These are phyloP conservation scores for Stachybotrys elegans DNA, from an alignment of 2,329 filamentous ascomycete species.

Conservation along the genomic window DNA sequence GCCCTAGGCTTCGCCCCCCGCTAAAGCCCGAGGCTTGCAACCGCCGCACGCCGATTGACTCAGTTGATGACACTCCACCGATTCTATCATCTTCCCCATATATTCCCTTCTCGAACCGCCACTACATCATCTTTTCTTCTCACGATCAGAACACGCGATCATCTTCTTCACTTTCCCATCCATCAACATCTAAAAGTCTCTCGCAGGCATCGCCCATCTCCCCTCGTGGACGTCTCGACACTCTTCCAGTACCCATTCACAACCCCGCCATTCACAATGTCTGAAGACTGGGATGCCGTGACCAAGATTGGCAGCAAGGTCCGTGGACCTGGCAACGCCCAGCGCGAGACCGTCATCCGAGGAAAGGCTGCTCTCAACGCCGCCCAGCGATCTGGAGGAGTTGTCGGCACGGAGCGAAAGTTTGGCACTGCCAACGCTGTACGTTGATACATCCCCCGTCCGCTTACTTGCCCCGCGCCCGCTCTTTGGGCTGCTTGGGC, in stretches of 20 bases:
- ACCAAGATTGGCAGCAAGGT: constrained; percentile 93
- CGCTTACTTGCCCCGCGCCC: constrained; percentile 7
- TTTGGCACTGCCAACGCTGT: constrained; percentile 64
- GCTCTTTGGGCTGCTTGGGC: background rate
- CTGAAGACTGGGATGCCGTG: constrained; percentile 73
- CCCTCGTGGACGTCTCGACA: background rate
- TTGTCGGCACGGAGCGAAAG: constrained; percentile 92
- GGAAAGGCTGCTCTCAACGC: constrained; percentile 83
- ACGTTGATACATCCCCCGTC: too few species aligned
- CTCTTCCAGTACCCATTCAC: constrained; percentile 3
- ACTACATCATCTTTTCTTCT: constrained; percentile 14
- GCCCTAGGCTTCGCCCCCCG: constrained; percentile 12
- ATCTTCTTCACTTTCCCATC: constrained; percentile 1
- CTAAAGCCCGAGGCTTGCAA: constrained; percentile 15
- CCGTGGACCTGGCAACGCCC: constrained; percentile 58
- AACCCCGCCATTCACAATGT: constrained; percentile 50
- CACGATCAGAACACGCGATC: constrained; percentile 11
- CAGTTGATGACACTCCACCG: constrained; percentile 21
- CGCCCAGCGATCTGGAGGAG: constrained; percentile 71
- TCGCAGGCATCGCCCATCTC: constrained; percentile 1
- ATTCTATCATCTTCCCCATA: constrained; percentile 25
- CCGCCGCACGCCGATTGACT: constrained; percentile 32
- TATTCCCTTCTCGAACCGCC: constrained; percentile 17
- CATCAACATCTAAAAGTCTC: background rate
- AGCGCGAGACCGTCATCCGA: constrained; percentile 83